These are phyloP conservation scores for Sphagnurus paluster DNA, from an alignment of 1,284 basidiomycete genomes.

Conservation along the genomic window DNA sequence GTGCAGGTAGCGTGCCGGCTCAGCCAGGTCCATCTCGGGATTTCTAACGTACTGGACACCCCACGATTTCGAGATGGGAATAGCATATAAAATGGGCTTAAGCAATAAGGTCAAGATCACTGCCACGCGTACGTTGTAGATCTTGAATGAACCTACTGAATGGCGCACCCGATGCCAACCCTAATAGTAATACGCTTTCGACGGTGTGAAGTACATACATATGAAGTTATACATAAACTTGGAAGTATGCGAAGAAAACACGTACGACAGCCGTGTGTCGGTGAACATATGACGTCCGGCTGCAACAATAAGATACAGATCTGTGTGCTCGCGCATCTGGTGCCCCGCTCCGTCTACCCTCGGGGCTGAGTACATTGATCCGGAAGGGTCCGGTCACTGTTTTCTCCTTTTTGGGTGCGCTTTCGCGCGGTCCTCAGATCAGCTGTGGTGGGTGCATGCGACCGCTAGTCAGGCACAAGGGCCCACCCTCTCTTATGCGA, in stretches of 20 bases:
- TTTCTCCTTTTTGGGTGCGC: neutral
- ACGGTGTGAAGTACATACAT: no score
- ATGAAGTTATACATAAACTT: neutral
- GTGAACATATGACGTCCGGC: slow-evolving; percentile 3
- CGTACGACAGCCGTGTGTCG: neutral
- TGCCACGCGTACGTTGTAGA: neutral
- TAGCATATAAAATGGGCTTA: neutral
- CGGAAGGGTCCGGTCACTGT: slow-evolving; percentile 2
- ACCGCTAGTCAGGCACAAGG: slow-evolving; percentile 10
- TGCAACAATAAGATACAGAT: neutral
- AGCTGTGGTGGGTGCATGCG: no score
- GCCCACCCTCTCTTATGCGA: slow-evolving; percentile 2
- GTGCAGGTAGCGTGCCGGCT: neutral
- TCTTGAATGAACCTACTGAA: no score
- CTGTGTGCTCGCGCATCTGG: neutral
- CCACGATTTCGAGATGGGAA: neutral
- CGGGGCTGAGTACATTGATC: slow-evolving; percentile 4
- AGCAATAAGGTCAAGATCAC: neutral
- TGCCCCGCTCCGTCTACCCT: neutral
- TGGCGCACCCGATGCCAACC: neutral
- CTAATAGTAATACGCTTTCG: neutral
- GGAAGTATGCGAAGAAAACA: neutral
- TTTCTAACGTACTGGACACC: no score
- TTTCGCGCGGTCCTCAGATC: no score
- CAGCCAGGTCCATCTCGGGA: neutral